Evolutionary conservation across 2,329 filamentous ascomycete genomes (phyloP), one percentile per base, ranked within the genome.

Genomic region (Cordyceps javanica): DNA sequence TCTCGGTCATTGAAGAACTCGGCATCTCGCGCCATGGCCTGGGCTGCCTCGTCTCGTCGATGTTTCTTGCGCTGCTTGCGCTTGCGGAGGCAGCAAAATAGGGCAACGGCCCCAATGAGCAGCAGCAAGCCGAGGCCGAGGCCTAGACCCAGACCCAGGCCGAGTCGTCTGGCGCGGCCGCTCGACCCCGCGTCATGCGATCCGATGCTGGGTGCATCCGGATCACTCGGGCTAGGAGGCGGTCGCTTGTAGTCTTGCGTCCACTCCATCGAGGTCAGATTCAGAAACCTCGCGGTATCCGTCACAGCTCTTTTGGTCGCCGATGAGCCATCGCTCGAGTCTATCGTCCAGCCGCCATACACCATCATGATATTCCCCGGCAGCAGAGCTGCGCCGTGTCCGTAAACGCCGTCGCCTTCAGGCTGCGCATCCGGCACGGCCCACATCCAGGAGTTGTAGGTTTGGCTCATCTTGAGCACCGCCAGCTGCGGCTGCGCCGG

Each of bases 401-500:
- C 85, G 64, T 82, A 88, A 0, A 87, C 71, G 0, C 80, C 82
- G 1, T 66, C 56, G 0, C 68, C 75, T 14, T 69, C 67, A 1
- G 75, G 80, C 67, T 80, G 79, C 4, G 75, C 66, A 0, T 73
- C 66, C 0, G 89, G 89, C 1, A 88, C 73, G 1, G 74, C 77
- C 89, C 90, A 94, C 61, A 77, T 72, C 90, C 90, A 93, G 32
- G 82, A 77, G 9, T 86, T 88, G 67, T 90, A 94, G 4, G 86
- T 86, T 60, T 86, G 81, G 7, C 87, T 90, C 58, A 97, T 77
- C 59, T 90, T 77, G 3, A 97, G 75, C 3, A 97, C 73, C 0
- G 84, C 89, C 26, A 97, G 76, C 67, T 96, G 91, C 1, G 94
- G 94, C 30, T 86, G 77, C 0, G 94, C 94, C 1, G 92, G 82